These are phyloP conservation scores for Saraca asoca DNA, from an alignment of 331 rosid genomes.

Conservation along the genomic window DNA sequence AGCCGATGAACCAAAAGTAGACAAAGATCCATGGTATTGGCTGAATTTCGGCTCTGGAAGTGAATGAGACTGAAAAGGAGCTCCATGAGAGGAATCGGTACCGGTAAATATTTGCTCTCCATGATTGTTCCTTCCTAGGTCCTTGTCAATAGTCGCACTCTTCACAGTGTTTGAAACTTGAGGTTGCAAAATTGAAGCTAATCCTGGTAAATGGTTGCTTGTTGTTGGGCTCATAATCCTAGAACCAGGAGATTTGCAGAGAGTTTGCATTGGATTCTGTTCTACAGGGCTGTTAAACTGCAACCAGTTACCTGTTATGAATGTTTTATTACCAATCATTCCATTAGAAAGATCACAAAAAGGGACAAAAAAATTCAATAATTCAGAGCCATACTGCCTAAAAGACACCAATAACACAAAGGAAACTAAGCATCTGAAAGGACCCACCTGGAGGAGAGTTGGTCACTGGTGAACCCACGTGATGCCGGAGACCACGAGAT, in stretches of 20 bases:
- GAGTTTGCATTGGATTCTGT: constrained; percentile 54
- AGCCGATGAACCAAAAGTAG: constrained; percentile 62
- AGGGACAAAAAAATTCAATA: not conserved
- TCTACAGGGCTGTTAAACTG: constrained; percentile 70
- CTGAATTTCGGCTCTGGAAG: constrained; percentile 65
- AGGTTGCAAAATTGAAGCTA: constrained; percentile 76
- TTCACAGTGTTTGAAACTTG: constrained; percentile 55
- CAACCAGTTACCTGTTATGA: constrained; percentile 69
- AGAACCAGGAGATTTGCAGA: constrained; percentile 66
- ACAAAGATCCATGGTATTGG: constrained; percentile 53
- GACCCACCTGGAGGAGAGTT: constrained; percentile 85
- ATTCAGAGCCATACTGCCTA: constrained; percentile 1
- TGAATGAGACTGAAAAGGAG: constrained; percentile 63
- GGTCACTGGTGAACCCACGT: constrained; percentile 73
- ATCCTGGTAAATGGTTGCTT: constrained; percentile 57
- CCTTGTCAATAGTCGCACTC: constrained; percentile 64
- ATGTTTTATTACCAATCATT: constrained; percentile 31
- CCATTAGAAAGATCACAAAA: constrained; percentile 30
- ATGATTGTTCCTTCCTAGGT: constrained; percentile 51
- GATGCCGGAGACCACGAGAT: constrained; percentile 58
- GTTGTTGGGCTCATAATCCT: constrained; percentile 60
- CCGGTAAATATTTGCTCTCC: constrained; percentile 47
- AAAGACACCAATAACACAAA: constrained; percentile 23
- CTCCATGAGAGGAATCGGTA: constrained; percentile 50
- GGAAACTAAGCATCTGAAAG: constrained; percentile 15